Base-by-base conservation (phyloP, 2,329 filamentous ascomycete species). In the Lanzia echinophila region DNA sequence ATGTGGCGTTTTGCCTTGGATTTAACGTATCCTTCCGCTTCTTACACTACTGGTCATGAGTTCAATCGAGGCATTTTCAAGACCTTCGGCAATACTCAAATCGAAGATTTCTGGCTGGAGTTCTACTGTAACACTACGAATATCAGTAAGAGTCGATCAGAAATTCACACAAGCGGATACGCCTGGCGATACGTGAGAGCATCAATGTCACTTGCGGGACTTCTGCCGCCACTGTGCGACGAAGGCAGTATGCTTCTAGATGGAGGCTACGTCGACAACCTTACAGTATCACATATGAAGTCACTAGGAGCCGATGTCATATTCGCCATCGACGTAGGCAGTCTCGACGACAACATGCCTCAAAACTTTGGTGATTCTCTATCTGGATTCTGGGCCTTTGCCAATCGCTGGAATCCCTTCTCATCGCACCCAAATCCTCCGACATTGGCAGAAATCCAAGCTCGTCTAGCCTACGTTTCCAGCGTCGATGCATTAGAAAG, bases 121-220 rank as follows among this genome's bases (percentile, higher is more conserved):
- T 99, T 90, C 69, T 99, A 99, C 73, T 99, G 95, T 79, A 99
- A 99, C 72, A 97, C 94, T 0, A 99, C 95, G 36, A 99, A 97
- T 70, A 97, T 99, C 72, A 95, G 88, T 73, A 95, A 95, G 70
- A 94, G 88, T 57, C 82, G 92, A 19, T 83, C 83, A 3, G 94
- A 99, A 68, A 91, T 95, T 61, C 94, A 99, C 71, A 96, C 90
- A 0, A 94, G 88, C 57, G 94, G 94, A 13, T 99, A 99, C 66
- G 92, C 94, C 0, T 99, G 94, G 94, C 83, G 95, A 41, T 99
- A 99, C 65, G 88, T 99, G 22, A 82, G 94, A 44, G 94, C 94
- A 0, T 96, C 90, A 11, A 99, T 99, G 94, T 95, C 91, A 1
- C 79, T 99, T 3, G 94, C 94, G 0, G 94, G 95, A 2, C 73